phyloP scores from a whole-genome alignment of 768 basidiomycete species.

The Auriculariales sp. region DNA sequence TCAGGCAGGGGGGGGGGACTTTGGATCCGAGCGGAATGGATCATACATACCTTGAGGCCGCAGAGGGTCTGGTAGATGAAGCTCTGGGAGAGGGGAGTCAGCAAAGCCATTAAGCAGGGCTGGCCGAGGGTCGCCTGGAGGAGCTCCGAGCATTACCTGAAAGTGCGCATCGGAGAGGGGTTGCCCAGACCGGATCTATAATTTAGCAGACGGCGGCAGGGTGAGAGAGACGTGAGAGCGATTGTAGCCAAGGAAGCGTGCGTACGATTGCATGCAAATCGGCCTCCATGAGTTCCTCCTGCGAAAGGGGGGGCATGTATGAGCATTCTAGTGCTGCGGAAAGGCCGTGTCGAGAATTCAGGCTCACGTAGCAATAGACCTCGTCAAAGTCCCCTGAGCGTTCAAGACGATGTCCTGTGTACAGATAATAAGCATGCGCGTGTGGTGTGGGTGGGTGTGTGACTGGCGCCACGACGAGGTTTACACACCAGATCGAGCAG shows the following conservation, averaged over 20 bases:
- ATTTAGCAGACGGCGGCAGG: conserved; percentile 2
- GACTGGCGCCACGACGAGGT: conserved; percentile 3
- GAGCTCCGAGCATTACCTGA: conserved; percentile 23
- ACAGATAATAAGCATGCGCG: conserved; percentile 86
- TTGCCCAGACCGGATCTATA: conserved; percentile 72
- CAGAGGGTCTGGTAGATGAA: conserved; percentile 98
- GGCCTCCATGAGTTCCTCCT: conserved; percentile 99
- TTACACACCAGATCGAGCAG: neutral
- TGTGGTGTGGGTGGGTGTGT: conserved; percentile 11
- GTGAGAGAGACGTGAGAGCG: conserved; percentile 1
- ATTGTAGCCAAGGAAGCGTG: conserved; percentile 2
- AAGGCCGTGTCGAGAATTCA: neutral
- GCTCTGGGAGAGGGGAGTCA: conserved; percentile 20
- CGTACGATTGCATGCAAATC: conserved; percentile 95
- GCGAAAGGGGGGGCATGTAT: conserved; percentile 7
- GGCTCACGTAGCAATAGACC: conserved; percentile 77
- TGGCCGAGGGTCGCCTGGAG: neutral
- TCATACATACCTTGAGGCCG: conserved; percentile 52
- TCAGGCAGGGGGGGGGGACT: neutral
- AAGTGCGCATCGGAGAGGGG: conserved; percentile 84
- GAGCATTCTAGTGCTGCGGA: neutral
- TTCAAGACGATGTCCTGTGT: conserved; percentile 98
- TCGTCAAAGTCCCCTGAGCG: conserved; percentile 88
- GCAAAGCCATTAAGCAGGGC: conserved; percentile 8
- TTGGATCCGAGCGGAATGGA: neutral